A percentile compares a stretch with the other conserved stretches of the same genome.
These are phyloP conservation scores for Penicillium coffeae DNA, from an alignment of 495 filamentous ascomycete genomes.

Conservation along the genomic window DNA sequence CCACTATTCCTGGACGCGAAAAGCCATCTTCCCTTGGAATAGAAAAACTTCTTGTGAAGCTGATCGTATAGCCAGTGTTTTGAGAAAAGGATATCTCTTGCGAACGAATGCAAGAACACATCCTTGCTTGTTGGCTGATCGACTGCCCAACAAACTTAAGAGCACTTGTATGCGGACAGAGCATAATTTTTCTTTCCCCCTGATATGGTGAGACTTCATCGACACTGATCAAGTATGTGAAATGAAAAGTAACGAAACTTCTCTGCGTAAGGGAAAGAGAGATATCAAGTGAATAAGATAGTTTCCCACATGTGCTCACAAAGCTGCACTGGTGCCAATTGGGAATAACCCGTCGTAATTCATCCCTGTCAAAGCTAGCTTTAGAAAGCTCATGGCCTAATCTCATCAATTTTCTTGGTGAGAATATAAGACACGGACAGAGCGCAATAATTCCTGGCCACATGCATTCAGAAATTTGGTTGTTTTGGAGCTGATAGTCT, in stretches of 20 bases:
- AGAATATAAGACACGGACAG: constrained; percentile 1
- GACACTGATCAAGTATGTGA: background rate
- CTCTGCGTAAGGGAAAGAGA: background rate
- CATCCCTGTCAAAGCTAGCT: background rate
- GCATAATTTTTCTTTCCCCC: background rate
- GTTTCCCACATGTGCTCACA: background rate
- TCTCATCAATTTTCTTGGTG: background rate
- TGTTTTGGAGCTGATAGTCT: background rate
- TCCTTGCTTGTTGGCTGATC: no score
- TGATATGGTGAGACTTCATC: background rate
- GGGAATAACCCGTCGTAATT: background rate
- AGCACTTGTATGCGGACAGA: background rate
- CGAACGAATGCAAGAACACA: no score
- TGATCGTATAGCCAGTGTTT: no score
- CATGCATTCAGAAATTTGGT: background rate
- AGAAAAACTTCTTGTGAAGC: no score
- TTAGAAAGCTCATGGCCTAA: background rate
- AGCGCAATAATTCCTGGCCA: background rate
- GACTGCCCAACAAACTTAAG: no score
- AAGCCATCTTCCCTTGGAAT: no score
- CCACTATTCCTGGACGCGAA: no score
- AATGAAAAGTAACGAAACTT: background rate
- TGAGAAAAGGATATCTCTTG: no score
- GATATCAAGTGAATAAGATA: background rate
- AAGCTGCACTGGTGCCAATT: constrained; percentile 2